A percentile compares a stretch with the other conserved stretches of the same genome.
phyloP scores from a whole-genome alignment of 2,329 filamentous ascomycete species.

The Cladosporium sp. region DNA sequence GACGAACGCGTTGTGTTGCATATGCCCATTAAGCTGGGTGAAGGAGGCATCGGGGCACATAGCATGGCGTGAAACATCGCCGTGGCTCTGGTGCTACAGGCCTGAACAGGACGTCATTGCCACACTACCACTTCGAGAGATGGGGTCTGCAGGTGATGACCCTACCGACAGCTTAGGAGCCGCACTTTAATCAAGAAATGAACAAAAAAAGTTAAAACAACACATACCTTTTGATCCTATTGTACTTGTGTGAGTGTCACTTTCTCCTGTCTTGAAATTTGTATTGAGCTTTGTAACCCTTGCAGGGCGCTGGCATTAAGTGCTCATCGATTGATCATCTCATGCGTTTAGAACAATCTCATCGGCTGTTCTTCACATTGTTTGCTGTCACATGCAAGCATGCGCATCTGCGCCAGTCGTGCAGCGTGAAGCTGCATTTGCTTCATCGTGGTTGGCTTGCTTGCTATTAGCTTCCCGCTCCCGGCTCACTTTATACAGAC shows the following conservation, averaged over 20 bases:
- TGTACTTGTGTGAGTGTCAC: background rate
- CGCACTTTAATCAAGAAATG: background rate
- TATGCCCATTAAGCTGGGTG: background rate
- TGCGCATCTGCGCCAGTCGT: background rate
- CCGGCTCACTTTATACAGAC: background rate
- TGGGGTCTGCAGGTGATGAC: background rate
- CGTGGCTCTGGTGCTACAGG: background rate
- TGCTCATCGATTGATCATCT: no score
- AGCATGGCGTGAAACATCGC: conserved; percentile 12
- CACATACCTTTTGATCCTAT: background rate
- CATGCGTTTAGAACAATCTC: background rate
- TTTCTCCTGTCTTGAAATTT: background rate
- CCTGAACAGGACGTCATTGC: background rate
- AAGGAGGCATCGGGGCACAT: conserved; percentile 1
- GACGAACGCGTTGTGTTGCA: conserved; percentile 12
- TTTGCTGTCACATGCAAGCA: background rate
- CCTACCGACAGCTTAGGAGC: background rate
- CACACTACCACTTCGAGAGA: conserved; percentile 4
- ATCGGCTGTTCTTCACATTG: background rate
- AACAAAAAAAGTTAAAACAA: conserved; percentile 1
- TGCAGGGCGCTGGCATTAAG: background rate
- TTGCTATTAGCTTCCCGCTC: background rate
- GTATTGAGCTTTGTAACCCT: background rate
- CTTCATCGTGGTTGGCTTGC: background rate
- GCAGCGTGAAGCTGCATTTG: background rate